phyloP scores from a whole-genome alignment of 2,329 filamentous ascomycete genomes.

The Alternaria triticina region DNA sequence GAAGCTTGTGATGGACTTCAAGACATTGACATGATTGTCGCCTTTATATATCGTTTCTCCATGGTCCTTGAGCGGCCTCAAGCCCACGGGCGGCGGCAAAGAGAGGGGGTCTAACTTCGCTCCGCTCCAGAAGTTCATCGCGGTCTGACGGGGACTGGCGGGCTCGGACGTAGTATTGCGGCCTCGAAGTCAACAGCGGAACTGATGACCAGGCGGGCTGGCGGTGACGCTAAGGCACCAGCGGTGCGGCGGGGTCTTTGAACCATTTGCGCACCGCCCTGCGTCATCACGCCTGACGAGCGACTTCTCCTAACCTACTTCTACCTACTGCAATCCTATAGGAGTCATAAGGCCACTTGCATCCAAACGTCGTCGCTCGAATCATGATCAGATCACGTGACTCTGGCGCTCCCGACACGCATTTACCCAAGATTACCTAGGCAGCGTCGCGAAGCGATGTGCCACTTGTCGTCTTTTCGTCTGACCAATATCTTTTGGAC shows the following conservation, averaged over 20 bases:
- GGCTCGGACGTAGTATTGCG: not conserved
- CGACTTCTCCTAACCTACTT: not conserved
- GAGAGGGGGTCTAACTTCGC: not conserved
- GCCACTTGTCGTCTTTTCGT: not conserved
- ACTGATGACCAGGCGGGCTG: not conserved
- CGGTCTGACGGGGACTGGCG: not conserved
- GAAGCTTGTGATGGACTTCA: not conserved
- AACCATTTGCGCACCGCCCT: constrained; percentile 13
- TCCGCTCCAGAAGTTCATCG: not conserved
- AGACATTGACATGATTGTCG: not conserved
- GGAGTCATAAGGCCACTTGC: not conserved
- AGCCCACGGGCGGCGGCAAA: not conserved
- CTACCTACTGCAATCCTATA: not conserved
- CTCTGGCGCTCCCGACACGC: not conserved
- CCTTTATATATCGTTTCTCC: not conserved
- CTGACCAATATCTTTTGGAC: not conserved
- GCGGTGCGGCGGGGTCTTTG: constrained; percentile 19
- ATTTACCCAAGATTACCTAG: not conserved
- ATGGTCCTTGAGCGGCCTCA: not conserved
- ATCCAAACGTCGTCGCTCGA: not conserved
- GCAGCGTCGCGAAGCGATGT: not conserved
- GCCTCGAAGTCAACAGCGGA: not conserved
- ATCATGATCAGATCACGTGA: not conserved
- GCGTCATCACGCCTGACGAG: not conserved
- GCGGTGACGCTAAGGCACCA: constrained; percentile 29